These are phyloP conservation scores for Thraustochytrium sp. DNA, from an alignment of 352 stramenopile genomes.

Conservation along the genomic window DNA sequence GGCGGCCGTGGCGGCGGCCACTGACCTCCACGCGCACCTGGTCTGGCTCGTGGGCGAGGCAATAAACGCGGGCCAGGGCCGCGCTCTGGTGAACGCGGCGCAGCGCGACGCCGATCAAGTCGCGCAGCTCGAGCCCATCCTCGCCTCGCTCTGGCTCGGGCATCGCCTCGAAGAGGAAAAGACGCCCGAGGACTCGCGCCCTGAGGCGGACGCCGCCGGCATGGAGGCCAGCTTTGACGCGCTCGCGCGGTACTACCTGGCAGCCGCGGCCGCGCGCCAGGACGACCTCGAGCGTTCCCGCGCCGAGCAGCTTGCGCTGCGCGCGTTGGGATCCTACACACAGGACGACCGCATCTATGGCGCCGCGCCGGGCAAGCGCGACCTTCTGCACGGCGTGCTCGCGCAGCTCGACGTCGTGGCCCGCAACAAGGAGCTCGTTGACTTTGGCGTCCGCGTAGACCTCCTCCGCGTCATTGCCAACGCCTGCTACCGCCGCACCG, in stretches of 20 bases:
- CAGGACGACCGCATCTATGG: neutral
- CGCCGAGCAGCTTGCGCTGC: neutral
- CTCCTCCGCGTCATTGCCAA: constrained; percentile 70
- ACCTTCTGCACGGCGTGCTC: neutral
- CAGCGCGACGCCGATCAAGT: neutral
- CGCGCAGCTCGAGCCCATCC: neutral
- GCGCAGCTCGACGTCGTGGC: neutral
- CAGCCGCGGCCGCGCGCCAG: neutral
- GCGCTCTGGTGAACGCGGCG: neutral
- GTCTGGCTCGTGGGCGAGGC: constrained; percentile 17
- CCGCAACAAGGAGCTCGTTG: neutral
- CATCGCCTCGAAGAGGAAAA: constrained; percentile 34
- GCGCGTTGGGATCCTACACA: neutral
- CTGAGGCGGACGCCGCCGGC: neutral
- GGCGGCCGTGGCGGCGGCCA: neutral
- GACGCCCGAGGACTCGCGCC: neutral
- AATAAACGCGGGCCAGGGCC: neutral
- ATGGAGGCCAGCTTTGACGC: constrained; percentile 17
- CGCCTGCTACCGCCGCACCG: constrained; percentile 62
- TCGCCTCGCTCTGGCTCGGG: constrained; percentile 26
- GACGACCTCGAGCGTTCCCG: neutral
- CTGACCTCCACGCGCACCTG: neutral
- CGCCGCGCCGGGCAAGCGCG: neutral
- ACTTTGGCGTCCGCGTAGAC: constrained; percentile 34
- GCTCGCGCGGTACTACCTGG: neutral